A percentile compares a stretch with the other conserved stretches of the same genome.
Conservation (phyloP, 192 early-diverging fungal species). For the Coemansia sp. region DNA sequence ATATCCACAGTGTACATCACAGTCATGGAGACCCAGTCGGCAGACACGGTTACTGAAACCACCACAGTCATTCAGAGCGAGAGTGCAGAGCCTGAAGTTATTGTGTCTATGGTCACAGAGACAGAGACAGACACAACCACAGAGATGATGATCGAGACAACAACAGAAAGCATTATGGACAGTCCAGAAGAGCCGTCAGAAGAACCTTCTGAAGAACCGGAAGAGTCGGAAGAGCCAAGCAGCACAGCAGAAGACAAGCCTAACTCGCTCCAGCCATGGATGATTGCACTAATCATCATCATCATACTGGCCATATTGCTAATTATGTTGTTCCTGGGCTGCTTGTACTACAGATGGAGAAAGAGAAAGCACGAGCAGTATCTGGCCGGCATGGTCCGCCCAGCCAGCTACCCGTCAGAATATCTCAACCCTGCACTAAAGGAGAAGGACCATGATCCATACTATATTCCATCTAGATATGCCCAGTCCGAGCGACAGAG, state of each 20-base stretch:
- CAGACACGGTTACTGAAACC: no score
- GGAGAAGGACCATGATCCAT: not conserved
- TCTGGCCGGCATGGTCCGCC: not conserved
- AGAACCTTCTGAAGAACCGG: no score
- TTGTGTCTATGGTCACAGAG: not conserved
- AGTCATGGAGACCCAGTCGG: not conserved
- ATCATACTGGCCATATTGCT: not conserved
- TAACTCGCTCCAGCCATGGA: not conserved
- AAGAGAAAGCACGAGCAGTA: conserved; percentile 1
- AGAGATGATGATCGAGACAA: no score
- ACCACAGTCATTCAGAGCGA: no score
- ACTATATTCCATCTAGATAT: not conserved
- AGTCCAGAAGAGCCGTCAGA: no score
- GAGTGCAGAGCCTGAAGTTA: not conserved
- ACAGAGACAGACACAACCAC: no score
- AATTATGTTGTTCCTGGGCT: not conserved
- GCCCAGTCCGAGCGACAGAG: not conserved
- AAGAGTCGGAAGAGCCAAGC: no score
- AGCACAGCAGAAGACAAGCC: no score
- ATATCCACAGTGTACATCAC: not conserved
- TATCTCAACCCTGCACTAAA: not conserved
- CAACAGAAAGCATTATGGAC: no score
- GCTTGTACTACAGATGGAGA: not conserved
- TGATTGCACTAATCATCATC: not conserved
- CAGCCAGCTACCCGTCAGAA: not conserved